Evolutionary conservation across 805 yeast species (phyloP).

Genomic region (baker's yeast (Saccharomyces cerevisiae)): DNA sequence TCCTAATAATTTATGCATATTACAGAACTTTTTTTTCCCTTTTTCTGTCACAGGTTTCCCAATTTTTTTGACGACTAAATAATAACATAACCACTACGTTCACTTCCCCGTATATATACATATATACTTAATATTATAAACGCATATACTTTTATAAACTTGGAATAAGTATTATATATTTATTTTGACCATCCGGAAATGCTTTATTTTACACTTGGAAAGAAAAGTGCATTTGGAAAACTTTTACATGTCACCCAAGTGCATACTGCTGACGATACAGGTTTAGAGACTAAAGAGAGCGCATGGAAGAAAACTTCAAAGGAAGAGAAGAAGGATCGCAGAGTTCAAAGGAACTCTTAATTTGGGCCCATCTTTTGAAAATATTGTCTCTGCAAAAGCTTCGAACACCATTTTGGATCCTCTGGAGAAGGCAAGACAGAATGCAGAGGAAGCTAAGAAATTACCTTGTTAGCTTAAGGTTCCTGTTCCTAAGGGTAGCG

Average conservation of each 20-base stretch:
- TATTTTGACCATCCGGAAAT: not conserved
- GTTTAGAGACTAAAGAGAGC: no score
- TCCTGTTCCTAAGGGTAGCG: constrained; percentile 91
- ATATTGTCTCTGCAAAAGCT: constrained; percentile 78
- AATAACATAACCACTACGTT: not conserved
- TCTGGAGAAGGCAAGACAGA: constrained; percentile 55
- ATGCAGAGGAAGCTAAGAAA: constrained; percentile 55
- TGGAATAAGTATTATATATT: not conserved
- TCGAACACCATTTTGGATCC: constrained; percentile 61
- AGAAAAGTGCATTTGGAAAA: not conserved
- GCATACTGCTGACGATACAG: no score
- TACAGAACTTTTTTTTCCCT: not conserved
- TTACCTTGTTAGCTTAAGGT: constrained; percentile 92
- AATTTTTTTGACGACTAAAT: not conserved
- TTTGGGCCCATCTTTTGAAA: constrained; percentile 89
- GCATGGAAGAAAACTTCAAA: no score
- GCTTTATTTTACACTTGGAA: not conserved
- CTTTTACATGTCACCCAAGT: no score
- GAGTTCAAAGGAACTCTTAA: constrained; percentile 61
- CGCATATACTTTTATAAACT: not conserved
- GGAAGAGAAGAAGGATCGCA: constrained; percentile 42
- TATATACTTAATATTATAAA: not conserved
- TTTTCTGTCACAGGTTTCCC: not conserved
- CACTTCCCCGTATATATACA: not conserved
- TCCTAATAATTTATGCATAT: not conserved